Percentiles rank a stretch among this genome's conserved stretches.
These are phyloP conservation scores for Pyricularia sp. DNA, from an alignment of 2,329 filamentous ascomycete species.

Conservation along the genomic window DNA sequence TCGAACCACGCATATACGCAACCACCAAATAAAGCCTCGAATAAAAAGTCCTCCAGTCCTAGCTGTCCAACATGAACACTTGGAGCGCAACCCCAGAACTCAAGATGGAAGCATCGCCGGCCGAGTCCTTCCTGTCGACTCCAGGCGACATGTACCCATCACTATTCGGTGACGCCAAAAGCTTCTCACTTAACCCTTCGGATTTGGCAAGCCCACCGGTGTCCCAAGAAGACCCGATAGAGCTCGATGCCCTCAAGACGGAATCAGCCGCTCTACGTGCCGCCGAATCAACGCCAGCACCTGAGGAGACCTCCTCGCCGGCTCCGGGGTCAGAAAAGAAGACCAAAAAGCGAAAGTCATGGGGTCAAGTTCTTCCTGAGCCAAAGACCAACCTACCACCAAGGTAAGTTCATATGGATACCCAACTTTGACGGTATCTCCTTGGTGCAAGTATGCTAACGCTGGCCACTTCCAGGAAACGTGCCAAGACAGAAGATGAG, in stretches of 20 bases:
- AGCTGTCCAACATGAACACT: constrained; percentile 22
- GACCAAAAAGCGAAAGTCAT: constrained; percentile 92
- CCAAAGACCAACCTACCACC: constrained; percentile 94
- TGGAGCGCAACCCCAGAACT: constrained; percentile 27
- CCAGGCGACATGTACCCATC: constrained; percentile 35
- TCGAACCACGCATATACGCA: constrained; percentile 2
- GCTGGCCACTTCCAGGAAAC: constrained; percentile 48
- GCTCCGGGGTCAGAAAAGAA: constrained; percentile 50
- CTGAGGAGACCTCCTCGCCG: constrained; percentile 11
- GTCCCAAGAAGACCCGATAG: constrained; percentile 16
- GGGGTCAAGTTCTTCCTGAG: constrained; percentile 92
- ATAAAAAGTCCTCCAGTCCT: constrained; percentile 1
- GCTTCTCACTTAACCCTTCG: constrained; percentile 28
- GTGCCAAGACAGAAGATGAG: constrained; percentile 96
- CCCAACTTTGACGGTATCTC: neutral
- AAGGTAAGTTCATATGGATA: constrained; percentile 40
- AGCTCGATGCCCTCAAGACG: constrained; percentile 10
- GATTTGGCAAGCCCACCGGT: constrained; percentile 38
- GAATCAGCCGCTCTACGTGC: constrained; percentile 5
- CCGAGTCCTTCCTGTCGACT: constrained; percentile 39
- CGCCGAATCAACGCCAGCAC: constrained; percentile 6
- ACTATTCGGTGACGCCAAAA: constrained; percentile 27
- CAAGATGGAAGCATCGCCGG: constrained; percentile 41
- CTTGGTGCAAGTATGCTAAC: neutral
- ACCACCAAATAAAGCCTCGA: constrained; percentile 15